These are phyloP conservation scores for Actinomucor elegans DNA, from an alignment of 371 early-diverging fungal species.

Conservation along the genomic window DNA sequence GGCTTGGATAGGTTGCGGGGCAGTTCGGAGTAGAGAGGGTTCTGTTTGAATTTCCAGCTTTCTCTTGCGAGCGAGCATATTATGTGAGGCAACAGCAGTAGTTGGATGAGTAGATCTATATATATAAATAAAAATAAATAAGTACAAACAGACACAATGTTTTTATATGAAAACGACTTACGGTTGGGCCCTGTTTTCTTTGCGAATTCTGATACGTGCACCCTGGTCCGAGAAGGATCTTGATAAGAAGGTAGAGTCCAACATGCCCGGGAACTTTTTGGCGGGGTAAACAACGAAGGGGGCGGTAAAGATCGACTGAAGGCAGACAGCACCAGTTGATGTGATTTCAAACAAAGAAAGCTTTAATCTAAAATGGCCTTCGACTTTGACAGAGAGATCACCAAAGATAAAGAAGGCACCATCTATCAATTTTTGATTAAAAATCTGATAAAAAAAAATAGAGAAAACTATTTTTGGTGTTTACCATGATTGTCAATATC, in stretches of 20 bases:
- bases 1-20: neutral
- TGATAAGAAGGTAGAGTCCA: constrained; percentile 55
- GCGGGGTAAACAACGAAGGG: constrained; percentile 80
- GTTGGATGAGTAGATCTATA: neutral
- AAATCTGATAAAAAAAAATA: neutral
- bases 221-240: constrained; percentile 55
- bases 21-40: neutral
- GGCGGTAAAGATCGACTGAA: constrained; percentile 48
- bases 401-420: constrained; percentile 96
- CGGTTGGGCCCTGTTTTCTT: constrained; percentile 48
- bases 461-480: neutral
- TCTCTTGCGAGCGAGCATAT: constrained; percentile 24
- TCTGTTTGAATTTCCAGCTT: constrained; percentile 23
- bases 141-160: neutral
- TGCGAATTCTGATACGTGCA: constrained; percentile 51
- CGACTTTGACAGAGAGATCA: constrained; percentile 87
- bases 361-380: constrained; percentile 86
- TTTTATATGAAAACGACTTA: too few relatives aligned
- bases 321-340: constrained; percentile 26
- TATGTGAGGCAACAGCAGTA: neutral
- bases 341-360: constrained; percentile 88
- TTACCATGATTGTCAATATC: constrained; percentile 45
- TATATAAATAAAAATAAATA: neutral
- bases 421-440: constrained; percentile 52
- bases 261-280: constrained; percentile 92